Conservation (phyloP, 1,284 basidiomycete genomes). For the Ceratobasidium sp. region DNA sequence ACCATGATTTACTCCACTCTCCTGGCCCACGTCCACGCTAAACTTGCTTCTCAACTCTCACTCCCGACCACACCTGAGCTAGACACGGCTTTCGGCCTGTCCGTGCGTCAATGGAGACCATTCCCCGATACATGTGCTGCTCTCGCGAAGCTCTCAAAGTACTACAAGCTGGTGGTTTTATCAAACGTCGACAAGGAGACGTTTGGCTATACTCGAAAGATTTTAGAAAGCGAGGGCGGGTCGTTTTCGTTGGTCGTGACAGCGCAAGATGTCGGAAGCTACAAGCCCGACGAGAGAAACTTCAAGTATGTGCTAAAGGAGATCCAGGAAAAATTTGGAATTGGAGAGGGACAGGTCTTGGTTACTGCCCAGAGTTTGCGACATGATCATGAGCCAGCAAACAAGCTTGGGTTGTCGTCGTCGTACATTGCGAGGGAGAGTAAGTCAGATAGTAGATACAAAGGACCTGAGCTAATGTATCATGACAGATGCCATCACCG, state of each 20-base stretch:
- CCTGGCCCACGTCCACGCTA: slow-evolving; percentile 61
- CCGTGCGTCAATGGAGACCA: slow-evolving; percentile 65
- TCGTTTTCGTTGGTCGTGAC: slow-evolving; percentile 70
- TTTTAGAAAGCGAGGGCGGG: slow-evolving; percentile 60
- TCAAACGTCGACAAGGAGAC: slow-evolving; percentile 75
- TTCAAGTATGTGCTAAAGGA: slow-evolving; percentile 55
- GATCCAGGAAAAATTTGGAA: slow-evolving; percentile 56
- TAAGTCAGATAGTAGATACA: slow-evolving; percentile 53
- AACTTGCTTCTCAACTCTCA: slow-evolving; percentile 48
- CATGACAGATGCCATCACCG: slow-evolving; percentile 38
- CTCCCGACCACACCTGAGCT: slow-evolving; percentile 47
- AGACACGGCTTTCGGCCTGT: slow-evolving; percentile 59
- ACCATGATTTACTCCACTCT: slow-evolving; percentile 66
- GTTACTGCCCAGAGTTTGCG: slow-evolving; percentile 65
- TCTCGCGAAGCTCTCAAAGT: slow-evolving; percentile 62
- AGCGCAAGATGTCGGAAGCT: slow-evolving; percentile 69
- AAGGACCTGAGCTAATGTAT: slow-evolving; percentile 42
- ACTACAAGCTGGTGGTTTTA: slow-evolving; percentile 71
- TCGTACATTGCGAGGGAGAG: slow-evolving; percentile 68
- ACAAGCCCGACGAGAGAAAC: slow-evolving; percentile 62
- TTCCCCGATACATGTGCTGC: slow-evolving; percentile 72
- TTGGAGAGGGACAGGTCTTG: slow-evolving; percentile 58
- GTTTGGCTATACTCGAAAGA: slow-evolving; percentile 64
- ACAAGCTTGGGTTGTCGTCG: slow-evolving; percentile 58
- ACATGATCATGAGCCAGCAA: slow-evolving; percentile 66